A percentile compares a stretch with the other conserved stretches of the same genome.
These are phyloP conservation scores for Volvariella volvacea DNA, from an alignment of 1,284 basidiomycete species.

Conservation along the genomic window DNA sequence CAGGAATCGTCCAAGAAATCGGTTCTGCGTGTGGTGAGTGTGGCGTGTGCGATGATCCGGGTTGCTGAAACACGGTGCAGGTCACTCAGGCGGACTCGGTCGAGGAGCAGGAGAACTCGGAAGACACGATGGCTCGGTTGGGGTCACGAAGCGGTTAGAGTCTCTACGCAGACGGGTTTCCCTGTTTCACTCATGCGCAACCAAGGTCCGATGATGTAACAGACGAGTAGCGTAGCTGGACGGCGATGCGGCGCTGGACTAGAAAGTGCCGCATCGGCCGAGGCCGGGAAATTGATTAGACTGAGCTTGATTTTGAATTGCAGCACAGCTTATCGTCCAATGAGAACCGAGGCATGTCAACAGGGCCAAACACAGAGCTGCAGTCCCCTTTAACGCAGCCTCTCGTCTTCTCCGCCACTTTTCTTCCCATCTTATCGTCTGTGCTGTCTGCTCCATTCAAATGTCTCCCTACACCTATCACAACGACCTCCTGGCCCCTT, in stretches of 20 bases:
- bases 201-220: conserved; percentile 35
- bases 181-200: too few relatives aligned
- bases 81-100: conserved; percentile 76
- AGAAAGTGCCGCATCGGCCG: too few relatives aligned
- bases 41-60: neutral
- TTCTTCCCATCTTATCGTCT: conserved; percentile 6
- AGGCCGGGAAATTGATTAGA: too few relatives aligned
- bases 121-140: conserved; percentile 70
- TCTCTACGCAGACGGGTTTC: too few relatives aligned
- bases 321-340: conserved; percentile 32
- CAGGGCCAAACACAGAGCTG: neutral
- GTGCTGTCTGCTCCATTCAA: conserved; percentile 8
- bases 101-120: conserved; percentile 76
- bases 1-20: conserved; percentile 99
- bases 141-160: conserved; percentile 61
- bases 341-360: conserved; percentile 16
- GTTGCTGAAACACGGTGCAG: conserved; percentile 25
- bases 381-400: conserved; percentile 9
- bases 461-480: conserved; percentile 42
- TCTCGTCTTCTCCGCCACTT: conserved; percentile 11
- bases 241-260: neutral
- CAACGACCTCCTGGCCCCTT: conserved; percentile 83
- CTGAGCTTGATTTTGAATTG: neutral
- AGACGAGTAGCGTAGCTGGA: neutral
- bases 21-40: conserved; percentile 56